phyloP scores from a whole-genome alignment of 1,284 basidiomycete species.

The Pseudozyma pruni region DNA sequence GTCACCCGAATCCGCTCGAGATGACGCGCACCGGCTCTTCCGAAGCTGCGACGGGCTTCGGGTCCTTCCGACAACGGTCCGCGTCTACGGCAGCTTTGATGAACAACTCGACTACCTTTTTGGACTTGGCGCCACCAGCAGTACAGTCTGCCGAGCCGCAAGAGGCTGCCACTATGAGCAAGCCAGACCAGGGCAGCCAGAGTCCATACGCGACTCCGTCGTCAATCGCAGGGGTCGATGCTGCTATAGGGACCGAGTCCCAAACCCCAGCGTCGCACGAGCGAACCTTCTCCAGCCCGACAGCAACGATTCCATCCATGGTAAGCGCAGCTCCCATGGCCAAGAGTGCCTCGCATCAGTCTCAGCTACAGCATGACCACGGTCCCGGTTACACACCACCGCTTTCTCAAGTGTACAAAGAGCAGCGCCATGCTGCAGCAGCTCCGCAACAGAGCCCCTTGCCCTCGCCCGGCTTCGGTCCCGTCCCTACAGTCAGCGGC shows the following conservation, averaged over 20 bases:
- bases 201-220: slow-evolving; percentile 6
- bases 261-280: slow-evolving; percentile 11
- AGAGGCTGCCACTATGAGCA: background rate
- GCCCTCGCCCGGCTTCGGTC: slow-evolving; percentile 3
- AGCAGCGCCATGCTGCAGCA: slow-evolving; percentile 1
- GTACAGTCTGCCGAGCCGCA: background rate
- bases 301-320: background rate
- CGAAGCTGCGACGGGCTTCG: slow-evolving; percentile 1
- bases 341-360: slow-evolving; percentile 23
- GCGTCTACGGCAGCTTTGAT: slow-evolving; percentile 47
- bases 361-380: slow-evolving; percentile 15
- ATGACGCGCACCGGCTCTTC: slow-evolving; percentile 8
- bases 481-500: slow-evolving; percentile 20
- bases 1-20: slow-evolving; percentile 20
- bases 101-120: slow-evolving; percentile 31
- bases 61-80: slow-evolving; percentile 39
- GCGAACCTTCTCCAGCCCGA: slow-evolving; percentile 24
- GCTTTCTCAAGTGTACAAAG: slow-evolving; percentile 4
- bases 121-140: slow-evolving; percentile 12
- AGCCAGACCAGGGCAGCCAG: slow-evolving; percentile 3
- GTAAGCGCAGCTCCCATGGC: slow-evolving; percentile 17
- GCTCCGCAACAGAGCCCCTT: slow-evolving; percentile 9
- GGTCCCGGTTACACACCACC: background rate
- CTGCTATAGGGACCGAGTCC: background rate
- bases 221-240: background rate